phyloP scores from a whole-genome alignment of 2,329 filamentous ascomycete species.

The Davidsoniella australis region DNA sequence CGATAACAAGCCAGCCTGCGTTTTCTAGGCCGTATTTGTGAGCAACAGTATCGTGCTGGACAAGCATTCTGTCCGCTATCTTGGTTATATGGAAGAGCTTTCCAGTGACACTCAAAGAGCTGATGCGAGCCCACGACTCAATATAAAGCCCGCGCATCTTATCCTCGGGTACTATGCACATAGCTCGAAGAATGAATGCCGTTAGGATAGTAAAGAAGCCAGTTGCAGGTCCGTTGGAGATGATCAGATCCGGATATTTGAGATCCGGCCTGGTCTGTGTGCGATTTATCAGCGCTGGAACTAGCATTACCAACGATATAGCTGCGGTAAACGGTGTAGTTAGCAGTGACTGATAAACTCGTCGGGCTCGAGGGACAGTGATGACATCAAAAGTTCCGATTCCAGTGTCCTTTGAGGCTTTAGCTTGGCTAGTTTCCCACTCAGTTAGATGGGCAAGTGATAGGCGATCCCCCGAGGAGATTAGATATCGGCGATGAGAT shows the following conservation, averaged over 20 bases:
- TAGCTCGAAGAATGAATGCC: conserved; percentile 31
- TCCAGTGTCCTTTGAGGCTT: not conserved
- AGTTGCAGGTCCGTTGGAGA: conserved; percentile 80
- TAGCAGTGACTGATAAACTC: conserved; percentile 63
- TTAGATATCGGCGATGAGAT: conserved; percentile 29
- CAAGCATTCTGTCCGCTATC: conserved; percentile 61
- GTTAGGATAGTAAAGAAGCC: conserved; percentile 54
- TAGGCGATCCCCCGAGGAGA: conserved; percentile 25
- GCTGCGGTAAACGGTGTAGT: conserved; percentile 56
- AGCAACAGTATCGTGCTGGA: conserved; percentile 59
- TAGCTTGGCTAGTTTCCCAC: conserved; percentile 13
- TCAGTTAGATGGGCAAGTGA: conserved; percentile 52
- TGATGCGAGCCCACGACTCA: conserved; percentile 82
- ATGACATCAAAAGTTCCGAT: conserved; percentile 44
- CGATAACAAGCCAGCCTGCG: conserved; percentile 9
- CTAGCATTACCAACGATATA: conserved; percentile 44
- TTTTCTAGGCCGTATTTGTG: conserved; percentile 21
- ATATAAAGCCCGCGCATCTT: conserved; percentile 66
- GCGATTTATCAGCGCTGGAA: conserved; percentile 34
- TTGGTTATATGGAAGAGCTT: conserved; percentile 46
- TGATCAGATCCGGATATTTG: conserved; percentile 52
- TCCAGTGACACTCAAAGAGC: conserved; percentile 68
- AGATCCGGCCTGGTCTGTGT: conserved; percentile 15
- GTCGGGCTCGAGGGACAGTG: conserved; percentile 57
- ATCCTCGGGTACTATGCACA: conserved; percentile 27